A percentile compares a stretch with the other conserved stretches of the same genome.
Evolutionary conservation across 2,329 filamentous ascomycete genomes (phyloP).

Genomic region (Exophiala sideris): DNA sequence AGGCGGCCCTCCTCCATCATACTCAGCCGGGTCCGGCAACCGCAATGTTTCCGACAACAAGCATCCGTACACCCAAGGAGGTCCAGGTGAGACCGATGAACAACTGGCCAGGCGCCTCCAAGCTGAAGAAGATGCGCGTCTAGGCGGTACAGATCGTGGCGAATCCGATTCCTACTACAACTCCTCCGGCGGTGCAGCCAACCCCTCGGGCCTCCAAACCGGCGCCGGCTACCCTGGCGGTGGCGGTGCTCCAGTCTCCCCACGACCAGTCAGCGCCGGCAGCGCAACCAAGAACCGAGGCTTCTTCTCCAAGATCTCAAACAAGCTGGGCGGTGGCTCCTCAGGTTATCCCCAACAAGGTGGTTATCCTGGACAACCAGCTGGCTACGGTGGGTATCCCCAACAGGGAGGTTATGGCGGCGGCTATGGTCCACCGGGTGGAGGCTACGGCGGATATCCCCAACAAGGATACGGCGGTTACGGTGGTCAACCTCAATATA

Average conservation of each 20-base stretch:
- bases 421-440: slow-evolving; percentile 25
- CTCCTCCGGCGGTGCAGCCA: slow-evolving; percentile 17
- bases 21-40: slow-evolving; percentile 52
- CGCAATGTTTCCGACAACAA: slow-evolving; percentile 44
- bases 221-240: slow-evolving; percentile 30
- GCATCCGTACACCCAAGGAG: slow-evolving; percentile 60
- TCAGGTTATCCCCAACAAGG: slow-evolving; percentile 26
- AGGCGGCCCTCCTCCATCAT: slow-evolving; percentile 65
- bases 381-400: slow-evolving; percentile 20
- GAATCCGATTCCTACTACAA: slow-evolving; percentile 49
- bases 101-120: slow-evolving; percentile 73
- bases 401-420: slow-evolving; percentile 21
- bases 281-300: slow-evolving; percentile 31
- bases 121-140: slow-evolving; percentile 69
- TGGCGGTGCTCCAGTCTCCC: slow-evolving; percentile 41
- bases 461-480: slow-evolving; percentile 35
- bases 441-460: slow-evolving; percentile 28
- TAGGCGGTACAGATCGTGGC: slow-evolving; percentile 29
- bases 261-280: slow-evolving; percentile 35
- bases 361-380: slow-evolving; percentile 12
- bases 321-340: slow-evolving; percentile 37
- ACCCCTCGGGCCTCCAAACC: slow-evolving; percentile 20
- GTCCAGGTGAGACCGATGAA: slow-evolving; percentile 60
- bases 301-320: slow-evolving; percentile 53
- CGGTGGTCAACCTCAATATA: slow-evolving; percentile 15